Evolutionary conservation across 768 basidiomycete species (phyloP), one percentile per base, ranked within the genome.

Genomic region (Lactifluus volemus): DNA sequence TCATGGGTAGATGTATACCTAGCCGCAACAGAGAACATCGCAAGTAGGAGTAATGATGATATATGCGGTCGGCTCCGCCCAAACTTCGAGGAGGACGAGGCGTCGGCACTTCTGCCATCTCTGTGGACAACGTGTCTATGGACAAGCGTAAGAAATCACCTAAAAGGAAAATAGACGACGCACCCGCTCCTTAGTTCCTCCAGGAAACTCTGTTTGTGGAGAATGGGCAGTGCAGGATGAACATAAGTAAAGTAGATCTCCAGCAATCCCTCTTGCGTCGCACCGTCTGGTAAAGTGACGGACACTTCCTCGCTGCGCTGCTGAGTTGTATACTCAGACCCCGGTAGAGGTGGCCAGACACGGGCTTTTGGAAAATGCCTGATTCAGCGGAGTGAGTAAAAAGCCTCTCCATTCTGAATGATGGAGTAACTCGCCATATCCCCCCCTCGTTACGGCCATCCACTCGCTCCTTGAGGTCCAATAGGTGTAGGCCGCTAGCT

Each of bases 301-400:
- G 68, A 69, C 51, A 72, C 74, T 53, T 72, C 73, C 19, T 78
- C 78, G 17, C 72, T 75, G 6, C 70, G 72, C 19, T 69, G 61
- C 12, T 69, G 65, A 45, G 70, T 68, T 38, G 59, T 55, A 15
- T 48, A 49, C 58, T 41, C 64, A 25, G 72, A 71, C 51, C 36
- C 71, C 60, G 62, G 70, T 61, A 81, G 70, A 3, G 84, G 84
- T 0, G 92, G 92, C 92, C 92, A 95, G 29, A 93, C 88, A n/a
- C 92, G 80, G 3, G 91, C 87, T 65, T 84, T 85, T 0, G 92
- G 91, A 73, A 95, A 94, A 32, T 85, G 84, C 86, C 81, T 90
- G 68, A 5, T 8, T 67, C 62, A 72, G 65, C 69, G 12, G 63
- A 53, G 32, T 66, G 67, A 44, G 67, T 53, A 1, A 60, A n/a